Percentiles rank a stretch among this genome's conserved stretches.
Evolutionary conservation across 768 basidiomycete genomes (phyloP).

Genomic region (Boletus rubescentipes): DNA sequence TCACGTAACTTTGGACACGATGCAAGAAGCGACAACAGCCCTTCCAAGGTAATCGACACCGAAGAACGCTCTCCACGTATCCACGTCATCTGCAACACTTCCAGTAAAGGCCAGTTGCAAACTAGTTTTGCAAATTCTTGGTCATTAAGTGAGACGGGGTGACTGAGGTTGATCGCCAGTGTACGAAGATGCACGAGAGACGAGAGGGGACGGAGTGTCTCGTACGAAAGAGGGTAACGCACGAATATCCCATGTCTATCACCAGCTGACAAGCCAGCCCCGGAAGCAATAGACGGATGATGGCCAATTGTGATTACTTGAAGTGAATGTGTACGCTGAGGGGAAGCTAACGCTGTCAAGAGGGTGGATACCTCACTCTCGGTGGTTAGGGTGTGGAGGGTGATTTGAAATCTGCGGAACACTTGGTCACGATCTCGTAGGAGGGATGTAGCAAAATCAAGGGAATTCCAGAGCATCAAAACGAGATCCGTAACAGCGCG

Average conservation of each 20-base stretch:
- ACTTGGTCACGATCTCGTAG: background rate
- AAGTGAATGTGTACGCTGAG: background rate
- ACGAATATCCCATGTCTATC: no score
- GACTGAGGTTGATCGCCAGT: background rate
- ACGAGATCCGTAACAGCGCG: background rate
- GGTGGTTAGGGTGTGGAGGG: background rate
- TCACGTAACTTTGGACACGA: background rate
- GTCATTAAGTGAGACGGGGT: background rate
- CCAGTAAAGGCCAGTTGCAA: background rate
- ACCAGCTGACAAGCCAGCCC: no score
- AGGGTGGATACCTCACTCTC: background rate
- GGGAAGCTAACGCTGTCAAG: background rate
- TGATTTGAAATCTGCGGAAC: background rate
- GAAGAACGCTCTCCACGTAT: background rate
- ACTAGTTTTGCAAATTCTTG: background rate
- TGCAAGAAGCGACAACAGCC: no score
- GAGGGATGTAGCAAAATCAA: background rate
- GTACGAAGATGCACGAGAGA: background rate
- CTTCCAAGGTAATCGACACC: no score
- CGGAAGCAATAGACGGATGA: no score
- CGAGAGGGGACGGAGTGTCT: background rate
- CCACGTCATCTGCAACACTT: background rate
- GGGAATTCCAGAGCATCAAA: no score
- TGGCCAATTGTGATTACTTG: background rate
- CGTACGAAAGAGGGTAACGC: background rate